Evolutionary conservation across 208 protist species (phyloP), one percentile per base, ranked within the genome.

Genomic region (Leishmania martiniquensis): DNA sequence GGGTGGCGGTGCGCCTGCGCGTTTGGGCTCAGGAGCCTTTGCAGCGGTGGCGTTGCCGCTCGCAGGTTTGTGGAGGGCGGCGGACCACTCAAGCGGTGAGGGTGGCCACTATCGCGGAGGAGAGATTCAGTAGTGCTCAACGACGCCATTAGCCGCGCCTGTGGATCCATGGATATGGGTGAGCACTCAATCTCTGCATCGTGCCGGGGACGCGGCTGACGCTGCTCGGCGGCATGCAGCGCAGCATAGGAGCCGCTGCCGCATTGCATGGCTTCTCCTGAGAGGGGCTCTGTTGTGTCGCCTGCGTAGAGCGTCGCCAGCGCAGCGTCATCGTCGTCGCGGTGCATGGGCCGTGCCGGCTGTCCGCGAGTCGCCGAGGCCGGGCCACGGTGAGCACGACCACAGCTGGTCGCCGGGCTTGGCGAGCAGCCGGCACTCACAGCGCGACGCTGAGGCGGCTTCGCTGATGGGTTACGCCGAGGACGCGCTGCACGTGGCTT

Each of bases 121-220:
- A 81, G 15, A 51, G 81, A 69, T 32, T 73, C 80, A 32, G 75
- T 85, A 29, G 81, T 85, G 75, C 77, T 85, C 39, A 84, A 47
- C 34, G 80, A 84, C 15, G 68, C 57, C 20, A 75, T 4, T 37
- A 75, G 63, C 42, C 71, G 81, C 22, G 63, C 65, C 44, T 80
- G 68, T 34, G 76, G 75, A 57, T 85, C 81, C 49, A 76, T 75
- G 22, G 76, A 51, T 32, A 88, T 88, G 39, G 85, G 85, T 20
- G 85, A 88, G 75, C 78, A 80, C 51, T 84, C 80, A 15, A 88
- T 29, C 49, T 85, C 77, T 13, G 75, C 76, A 17, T 57, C 71
- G 5, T 77, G 70, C n/a, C 0, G 47, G 12, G n/a, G 20, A 25
- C 49, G 75, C 39, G 45, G 29, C 34, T 13, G 49, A 15, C 12